These are phyloP conservation scores for Kappamyces sp. DNA, from an alignment of 192 early-diverging fungal genomes.

Conservation along the genomic window DNA sequence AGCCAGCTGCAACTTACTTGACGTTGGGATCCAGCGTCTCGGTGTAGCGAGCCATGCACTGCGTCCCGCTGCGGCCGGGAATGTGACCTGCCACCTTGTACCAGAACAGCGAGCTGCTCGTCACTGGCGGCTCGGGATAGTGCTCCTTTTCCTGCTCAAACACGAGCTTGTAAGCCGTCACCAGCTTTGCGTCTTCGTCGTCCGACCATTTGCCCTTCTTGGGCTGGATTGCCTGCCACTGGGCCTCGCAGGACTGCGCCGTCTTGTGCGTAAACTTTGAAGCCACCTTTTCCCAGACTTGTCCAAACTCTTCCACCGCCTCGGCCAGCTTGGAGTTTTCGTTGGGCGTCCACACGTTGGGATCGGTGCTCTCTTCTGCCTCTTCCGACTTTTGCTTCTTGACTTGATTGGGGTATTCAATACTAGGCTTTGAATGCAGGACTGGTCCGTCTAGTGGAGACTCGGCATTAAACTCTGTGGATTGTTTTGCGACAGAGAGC, in stretches of 20 bases:
- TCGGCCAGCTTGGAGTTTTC: constrained; percentile 69
- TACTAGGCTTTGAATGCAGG: neutral
- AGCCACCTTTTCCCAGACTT: constrained; percentile 30
- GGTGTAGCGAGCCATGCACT: constrained; percentile 85
- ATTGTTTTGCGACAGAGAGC: no score
- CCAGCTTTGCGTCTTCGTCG: constrained; percentile 25
- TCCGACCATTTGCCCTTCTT: constrained; percentile 34
- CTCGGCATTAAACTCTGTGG: neutral
- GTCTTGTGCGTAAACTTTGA: constrained; percentile 22
- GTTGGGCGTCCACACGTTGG: constrained; percentile 63
- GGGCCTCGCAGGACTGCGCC: constrained; percentile 26
- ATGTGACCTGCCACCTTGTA: constrained; percentile 72
- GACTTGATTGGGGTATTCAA: constrained; percentile 3
- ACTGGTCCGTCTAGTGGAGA: neutral
- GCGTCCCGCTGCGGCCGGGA: constrained; percentile 74
- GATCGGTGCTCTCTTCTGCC: constrained; percentile 1
- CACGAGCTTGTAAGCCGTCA: constrained; percentile 19
- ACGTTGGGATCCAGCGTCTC: constrained; percentile 73
- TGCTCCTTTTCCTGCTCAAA: constrained; percentile 3
- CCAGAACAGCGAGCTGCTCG: constrained; percentile 58
- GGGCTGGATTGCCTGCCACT: constrained; percentile 24
- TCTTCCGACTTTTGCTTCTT: constrained; percentile 5
- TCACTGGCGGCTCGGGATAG: neutral
- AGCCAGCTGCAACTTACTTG: constrained; percentile 14
- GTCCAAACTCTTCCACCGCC: constrained; percentile 56